Evolutionary conservation across 2,329 filamentous ascomycete genomes (phyloP).

Genomic region (Bipolaris oryzae): DNA sequence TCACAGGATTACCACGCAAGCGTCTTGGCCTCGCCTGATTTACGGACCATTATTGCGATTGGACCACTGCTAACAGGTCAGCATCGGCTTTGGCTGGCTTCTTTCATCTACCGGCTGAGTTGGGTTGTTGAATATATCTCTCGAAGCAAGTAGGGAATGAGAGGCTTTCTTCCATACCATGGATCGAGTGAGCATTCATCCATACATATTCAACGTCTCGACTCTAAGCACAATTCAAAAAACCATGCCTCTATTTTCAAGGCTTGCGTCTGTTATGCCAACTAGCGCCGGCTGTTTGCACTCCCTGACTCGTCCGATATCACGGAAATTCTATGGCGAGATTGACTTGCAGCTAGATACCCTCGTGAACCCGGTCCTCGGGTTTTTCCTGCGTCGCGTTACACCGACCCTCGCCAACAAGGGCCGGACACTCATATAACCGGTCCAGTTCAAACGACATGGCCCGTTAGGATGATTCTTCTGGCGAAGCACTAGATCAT

Average conservation of each 20-base stretch:
- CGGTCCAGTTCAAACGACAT: constrained; percentile 30
- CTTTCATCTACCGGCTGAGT: background rate
- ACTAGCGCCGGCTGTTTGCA: constrained; percentile 12
- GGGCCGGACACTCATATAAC: constrained; percentile 36
- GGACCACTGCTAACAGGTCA: background rate
- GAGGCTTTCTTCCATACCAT: background rate
- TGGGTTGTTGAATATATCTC: background rate
- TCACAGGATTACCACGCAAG: constrained; percentile 1
- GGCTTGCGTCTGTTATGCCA: background rate
- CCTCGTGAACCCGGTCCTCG: constrained; percentile 38
- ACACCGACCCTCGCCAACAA: constrained; percentile 34
- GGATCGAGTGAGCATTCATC: background rate
- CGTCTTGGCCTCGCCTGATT: constrained; percentile 3
- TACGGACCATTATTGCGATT: background rate
- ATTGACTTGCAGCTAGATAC: constrained; percentile 30
- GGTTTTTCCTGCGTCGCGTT: constrained; percentile 33
- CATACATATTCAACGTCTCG: background rate
- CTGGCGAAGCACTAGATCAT: constrained; percentile 32
- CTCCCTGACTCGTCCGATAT: constrained; percentile 32
- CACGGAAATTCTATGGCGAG: constrained; percentile 27
- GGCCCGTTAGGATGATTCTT: constrained; percentile 34
- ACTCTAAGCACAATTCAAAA: background rate
- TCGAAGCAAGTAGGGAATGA: background rate
- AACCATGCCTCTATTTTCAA: background rate
- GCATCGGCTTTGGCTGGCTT: background rate